phyloP scores from a whole-genome alignment of 1,139 yeast species.

The Suhomyces anneliseae region DNA sequence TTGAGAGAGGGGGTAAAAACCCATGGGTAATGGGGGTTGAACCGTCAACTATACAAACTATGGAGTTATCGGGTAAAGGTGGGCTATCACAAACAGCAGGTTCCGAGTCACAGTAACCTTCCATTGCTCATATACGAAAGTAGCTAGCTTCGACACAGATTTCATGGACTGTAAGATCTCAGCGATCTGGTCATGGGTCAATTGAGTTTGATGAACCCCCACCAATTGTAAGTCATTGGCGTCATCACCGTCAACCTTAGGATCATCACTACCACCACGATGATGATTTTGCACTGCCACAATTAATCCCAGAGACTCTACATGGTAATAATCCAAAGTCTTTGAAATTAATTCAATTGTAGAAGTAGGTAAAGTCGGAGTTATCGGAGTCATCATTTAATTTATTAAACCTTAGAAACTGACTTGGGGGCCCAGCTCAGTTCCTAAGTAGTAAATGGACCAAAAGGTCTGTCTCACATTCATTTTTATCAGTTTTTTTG shows the following conservation, averaged over 20 bases:
- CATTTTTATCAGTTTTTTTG: too few relatives aligned
- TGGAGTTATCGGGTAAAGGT: neutral
- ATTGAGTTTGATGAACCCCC: neutral
- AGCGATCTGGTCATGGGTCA: neutral
- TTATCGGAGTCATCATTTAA: conserved; percentile 3
- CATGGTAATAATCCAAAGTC: conserved; percentile 1
- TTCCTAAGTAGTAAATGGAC: too few relatives aligned
- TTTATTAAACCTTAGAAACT: too few relatives aligned
- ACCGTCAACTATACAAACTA: neutral
- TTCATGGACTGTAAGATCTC: conserved; percentile 1
- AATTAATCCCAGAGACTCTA: neutral
- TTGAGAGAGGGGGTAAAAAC: too few relatives aligned
- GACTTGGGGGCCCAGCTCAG: too few relatives aligned
- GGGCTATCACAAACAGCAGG: conserved; percentile 1
- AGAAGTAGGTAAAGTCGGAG: conserved; percentile 4
- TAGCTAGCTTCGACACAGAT: neutral
- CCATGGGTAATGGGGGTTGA: neutral
- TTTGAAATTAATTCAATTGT: neutral
- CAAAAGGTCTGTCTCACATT: too few relatives aligned
- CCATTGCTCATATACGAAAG: neutral
- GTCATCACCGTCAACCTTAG: too few relatives aligned
- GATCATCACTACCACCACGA: too few relatives aligned
- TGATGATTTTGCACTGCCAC: neutral
- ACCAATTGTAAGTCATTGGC: neutral
- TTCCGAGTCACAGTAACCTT: neutral